Base-by-base conservation (phyloP, 805 yeast species). In the Candida stauntonica region DNA sequence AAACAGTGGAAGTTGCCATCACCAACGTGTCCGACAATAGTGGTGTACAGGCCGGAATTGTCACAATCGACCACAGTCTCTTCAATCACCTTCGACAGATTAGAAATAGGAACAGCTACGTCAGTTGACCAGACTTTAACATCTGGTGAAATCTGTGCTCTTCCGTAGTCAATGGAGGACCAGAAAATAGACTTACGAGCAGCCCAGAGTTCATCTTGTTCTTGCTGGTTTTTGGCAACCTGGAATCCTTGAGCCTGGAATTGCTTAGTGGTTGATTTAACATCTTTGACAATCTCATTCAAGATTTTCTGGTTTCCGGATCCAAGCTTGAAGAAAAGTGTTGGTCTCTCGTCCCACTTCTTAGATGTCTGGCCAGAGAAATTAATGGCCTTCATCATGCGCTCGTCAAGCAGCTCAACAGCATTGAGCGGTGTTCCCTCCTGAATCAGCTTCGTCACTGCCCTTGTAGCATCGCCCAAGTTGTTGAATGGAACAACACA, bases 1-100 rank as follows among this genome's bases (percentile, higher is more conserved):
- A 80, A 67, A 31, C 82, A 73, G 53, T 84, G 94, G 60, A 83
- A 76, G 60, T 85, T 85, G 15, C 93, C 93, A 58, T 84, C 93
- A 23, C 91, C 93, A 29, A 83, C 85, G 60, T 85, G 93, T 6
- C 91, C 89, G 26, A 84, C 78, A 23, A 81, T 73, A 0, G 86
- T 77, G 33, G 77, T 75, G 35, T 69, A 55, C 17, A 81, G 52
- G 0, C 76, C 76, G 16, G 77, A 71, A 3, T 58, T 52, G 40
- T 70, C 72, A 48, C 84, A 68, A 41, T 77, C 86, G 11, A 63
- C 60, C 55, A 81, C 75, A 7, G 87, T 76, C 35, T 72, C 77
- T 27, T 73, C 70, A 27, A 85, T 77, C 35, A 81, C 68, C 19
- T 67, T 64, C 6, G 91, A 77, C 35, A 84, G 67, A 37, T 66